Evolutionary conservation across 2,329 filamentous ascomycete species (phyloP).

Genomic region (Orbilia javanica): DNA sequence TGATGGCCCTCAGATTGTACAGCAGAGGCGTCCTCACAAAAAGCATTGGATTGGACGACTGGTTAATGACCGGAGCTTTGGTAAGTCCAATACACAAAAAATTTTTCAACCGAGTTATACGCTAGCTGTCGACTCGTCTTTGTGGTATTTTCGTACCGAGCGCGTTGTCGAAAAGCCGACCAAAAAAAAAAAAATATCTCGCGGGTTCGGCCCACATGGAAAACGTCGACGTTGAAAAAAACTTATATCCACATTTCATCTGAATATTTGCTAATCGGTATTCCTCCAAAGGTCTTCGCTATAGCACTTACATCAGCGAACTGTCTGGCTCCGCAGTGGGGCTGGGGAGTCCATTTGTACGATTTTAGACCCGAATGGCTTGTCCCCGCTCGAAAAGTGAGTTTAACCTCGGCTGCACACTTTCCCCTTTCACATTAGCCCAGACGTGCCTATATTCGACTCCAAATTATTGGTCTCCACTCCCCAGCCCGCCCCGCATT

Average conservation of each 20-base stretch:
- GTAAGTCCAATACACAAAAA: constrained; percentile 62
- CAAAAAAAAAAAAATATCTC: constrained; percentile 63
- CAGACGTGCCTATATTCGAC: constrained; percentile 15
- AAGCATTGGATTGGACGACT: constrained; percentile 65
- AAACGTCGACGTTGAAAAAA: constrained; percentile 39
- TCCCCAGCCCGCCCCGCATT: constrained; percentile 20
- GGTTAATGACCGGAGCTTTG: constrained; percentile 66
- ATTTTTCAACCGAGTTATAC: constrained; percentile 58
- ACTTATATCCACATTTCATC: background rate
- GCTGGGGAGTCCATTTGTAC: constrained; percentile 57
- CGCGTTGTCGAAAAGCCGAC: constrained; percentile 64
- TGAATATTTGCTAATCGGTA: constrained; percentile 9
- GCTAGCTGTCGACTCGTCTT: too few species aligned
- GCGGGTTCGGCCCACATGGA: constrained; percentile 65
- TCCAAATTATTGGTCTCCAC: constrained; percentile 29
- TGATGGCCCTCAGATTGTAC: constrained; percentile 65
- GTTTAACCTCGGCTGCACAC: constrained; percentile 52
- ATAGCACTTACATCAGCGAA: constrained; percentile 46
- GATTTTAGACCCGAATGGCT: constrained; percentile 54
- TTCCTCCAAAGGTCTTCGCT: constrained; percentile 28
- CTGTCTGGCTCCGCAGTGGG: constrained; percentile 54
- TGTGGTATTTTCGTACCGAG: constrained; percentile 60
- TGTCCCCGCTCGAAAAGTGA: constrained; percentile 54
- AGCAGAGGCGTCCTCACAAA: constrained; percentile 64
- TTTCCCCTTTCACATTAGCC: constrained; percentile 3